phyloP scores from a whole-genome alignment of 805 yeast species.

The Tetrapisispora iriomotensis region DNA sequence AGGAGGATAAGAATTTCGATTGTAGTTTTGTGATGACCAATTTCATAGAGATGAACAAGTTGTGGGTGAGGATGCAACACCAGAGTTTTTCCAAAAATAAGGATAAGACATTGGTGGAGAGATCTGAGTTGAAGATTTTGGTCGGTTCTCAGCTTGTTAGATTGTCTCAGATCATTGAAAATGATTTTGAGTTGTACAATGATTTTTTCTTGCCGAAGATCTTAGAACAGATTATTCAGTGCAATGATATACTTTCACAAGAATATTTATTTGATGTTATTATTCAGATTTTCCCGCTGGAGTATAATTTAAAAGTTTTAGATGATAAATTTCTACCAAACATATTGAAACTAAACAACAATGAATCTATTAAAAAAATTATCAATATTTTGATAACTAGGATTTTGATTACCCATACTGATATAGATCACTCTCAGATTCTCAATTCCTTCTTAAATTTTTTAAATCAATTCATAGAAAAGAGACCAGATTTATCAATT shows the following conservation, averaged over 20 bases:
- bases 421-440: constrained; percentile 25
- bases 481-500: constrained; percentile 56
- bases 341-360: constrained; percentile 50
- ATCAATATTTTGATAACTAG: constrained; percentile 65
- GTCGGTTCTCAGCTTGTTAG: constrained; percentile 91
- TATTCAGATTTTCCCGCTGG: constrained; percentile 90
- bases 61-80: constrained; percentile 95
- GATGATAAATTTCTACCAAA: constrained; percentile 57
- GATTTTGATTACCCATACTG: constrained; percentile 23
- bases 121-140: constrained; percentile 80
- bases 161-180: constrained; percentile 72
- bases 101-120: constrained; percentile 60
- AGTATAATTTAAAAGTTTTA: constrained; percentile 72
- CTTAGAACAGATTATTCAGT: constrained; percentile 84
- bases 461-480: constrained; percentile 42
- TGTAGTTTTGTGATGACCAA: constrained; percentile 74
- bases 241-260: constrained; percentile 87
- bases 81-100: constrained; percentile 87
- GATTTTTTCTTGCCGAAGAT: constrained; percentile 61
- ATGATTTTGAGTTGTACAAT: constrained; percentile 42
- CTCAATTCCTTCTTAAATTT: constrained; percentile 63
- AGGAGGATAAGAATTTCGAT: constrained; percentile 14
- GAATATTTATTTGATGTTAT: constrained; percentile 84
- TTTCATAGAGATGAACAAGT: constrained; percentile 93
- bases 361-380: constrained; percentile 56